phyloP scores from a whole-genome alignment of 768 basidiomycete genomes.

The Naganishia vaughanmartiniae region DNA sequence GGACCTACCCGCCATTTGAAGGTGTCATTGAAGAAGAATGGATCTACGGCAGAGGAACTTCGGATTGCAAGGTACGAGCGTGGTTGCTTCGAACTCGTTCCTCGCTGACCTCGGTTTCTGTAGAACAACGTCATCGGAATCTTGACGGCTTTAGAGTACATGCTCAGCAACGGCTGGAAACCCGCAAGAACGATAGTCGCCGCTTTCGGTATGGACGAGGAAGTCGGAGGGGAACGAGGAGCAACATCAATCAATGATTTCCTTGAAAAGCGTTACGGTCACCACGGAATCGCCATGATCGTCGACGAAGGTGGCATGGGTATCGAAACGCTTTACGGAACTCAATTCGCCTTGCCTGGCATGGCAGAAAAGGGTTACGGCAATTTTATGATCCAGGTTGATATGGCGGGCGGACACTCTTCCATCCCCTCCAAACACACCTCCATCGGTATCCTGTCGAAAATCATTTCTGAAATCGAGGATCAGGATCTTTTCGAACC shows the following conservation, averaged over 20 bases:
- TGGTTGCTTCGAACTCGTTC: not conserved
- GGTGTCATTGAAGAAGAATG: constrained; percentile 51
- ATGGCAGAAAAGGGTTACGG: constrained; percentile 52
- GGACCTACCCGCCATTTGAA: constrained; percentile 65
- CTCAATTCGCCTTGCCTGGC: constrained; percentile 45
- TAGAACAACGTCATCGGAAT: constrained; percentile 28
- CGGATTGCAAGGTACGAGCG: constrained; percentile 60
- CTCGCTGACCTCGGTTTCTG: not conserved
- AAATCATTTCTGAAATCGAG: constrained; percentile 68
- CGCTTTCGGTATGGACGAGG: constrained; percentile 30
- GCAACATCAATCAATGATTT: constrained; percentile 54
- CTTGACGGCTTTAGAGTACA: constrained; percentile 28
- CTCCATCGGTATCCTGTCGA: constrained; percentile 72
- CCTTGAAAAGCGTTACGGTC: constrained; percentile 65
- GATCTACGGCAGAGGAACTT: constrained; percentile 58
- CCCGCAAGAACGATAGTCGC: constrained; percentile 22
- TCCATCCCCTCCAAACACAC: constrained; percentile 35
- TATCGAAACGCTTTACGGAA: constrained; percentile 45
- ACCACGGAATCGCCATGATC: constrained; percentile 69
- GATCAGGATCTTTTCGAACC: constrained; percentile 26
- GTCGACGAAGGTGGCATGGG: constrained; percentile 80
- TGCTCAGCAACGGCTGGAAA: constrained; percentile 25
- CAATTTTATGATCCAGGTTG: constrained; percentile 43
- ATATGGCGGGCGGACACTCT: constrained; percentile 67
- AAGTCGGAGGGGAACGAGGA: constrained; percentile 30